A percentile compares a stretch with the other conserved stretches of the same genome.
These are phyloP conservation scores for Symbiodinium pilosum DNA, from an alignment of 73 alveolate genomes.

Conservation along the genomic window DNA sequence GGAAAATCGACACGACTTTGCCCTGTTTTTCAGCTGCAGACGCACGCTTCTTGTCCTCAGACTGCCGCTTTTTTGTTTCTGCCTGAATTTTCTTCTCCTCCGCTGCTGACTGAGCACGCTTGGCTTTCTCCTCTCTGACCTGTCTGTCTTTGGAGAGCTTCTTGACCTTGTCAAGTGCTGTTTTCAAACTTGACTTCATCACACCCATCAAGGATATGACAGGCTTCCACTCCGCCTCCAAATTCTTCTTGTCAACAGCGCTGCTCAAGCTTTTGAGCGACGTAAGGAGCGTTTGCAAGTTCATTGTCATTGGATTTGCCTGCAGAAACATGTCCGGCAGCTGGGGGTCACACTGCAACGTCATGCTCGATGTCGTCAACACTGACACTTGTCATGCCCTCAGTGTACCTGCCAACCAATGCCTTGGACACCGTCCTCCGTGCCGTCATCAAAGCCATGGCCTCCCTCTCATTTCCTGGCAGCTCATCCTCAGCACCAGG, in stretches of 20 bases:
- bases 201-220: background rate
- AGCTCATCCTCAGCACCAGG: background rate
- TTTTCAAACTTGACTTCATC: background rate
- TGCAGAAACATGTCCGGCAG: background rate
- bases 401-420: background rate
- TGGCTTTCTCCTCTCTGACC: background rate
- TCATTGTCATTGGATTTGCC: background rate
- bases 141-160: background rate
- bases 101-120: background rate
- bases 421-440: background rate
- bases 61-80: background rate
- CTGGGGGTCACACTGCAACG: background rate
- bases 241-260: background rate
- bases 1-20: background rate
- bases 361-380: background rate
- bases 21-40: background rate
- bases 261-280: background rate
- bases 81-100: background rate
- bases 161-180: background rate
- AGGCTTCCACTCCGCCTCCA: background rate
- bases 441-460: background rate
- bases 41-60: background rate
- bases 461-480: background rate
- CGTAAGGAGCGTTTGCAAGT: background rate
- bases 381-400: background rate